Evolutionary conservation across 2,329 filamentous ascomycete species (phyloP).

Genomic region (Botryotinia calthae): DNA sequence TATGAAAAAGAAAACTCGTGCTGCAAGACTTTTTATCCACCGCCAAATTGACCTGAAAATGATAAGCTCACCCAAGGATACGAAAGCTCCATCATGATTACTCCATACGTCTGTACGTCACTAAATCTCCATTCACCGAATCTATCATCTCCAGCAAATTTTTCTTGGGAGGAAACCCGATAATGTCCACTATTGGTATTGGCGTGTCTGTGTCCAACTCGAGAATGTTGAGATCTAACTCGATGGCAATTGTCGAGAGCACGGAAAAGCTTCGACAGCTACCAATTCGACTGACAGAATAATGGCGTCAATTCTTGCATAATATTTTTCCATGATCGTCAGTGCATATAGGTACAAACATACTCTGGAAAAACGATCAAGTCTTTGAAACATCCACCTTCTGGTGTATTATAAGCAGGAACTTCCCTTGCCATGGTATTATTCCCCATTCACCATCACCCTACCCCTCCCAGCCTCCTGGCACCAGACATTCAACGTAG

Average conservation of each 20-base stretch:
- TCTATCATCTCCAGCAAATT: neutral
- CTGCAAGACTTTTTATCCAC: neutral
- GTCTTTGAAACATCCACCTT: neutral
- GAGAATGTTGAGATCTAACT: neutral
- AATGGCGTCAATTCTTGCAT: neutral
- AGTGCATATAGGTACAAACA: neutral
- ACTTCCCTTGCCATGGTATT: neutral
- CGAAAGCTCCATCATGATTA: neutral
- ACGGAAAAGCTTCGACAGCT: neutral
- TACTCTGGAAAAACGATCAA: neutral
- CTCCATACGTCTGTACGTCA: neutral
- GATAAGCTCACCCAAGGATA: neutral
- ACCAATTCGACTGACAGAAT: neutral
- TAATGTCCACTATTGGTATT: neutral
- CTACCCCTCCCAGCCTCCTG: neutral
- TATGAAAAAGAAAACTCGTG: neutral
- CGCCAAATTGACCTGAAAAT: neutral
- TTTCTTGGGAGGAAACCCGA: neutral
- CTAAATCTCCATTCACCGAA: neutral
- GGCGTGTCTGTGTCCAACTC: neutral
- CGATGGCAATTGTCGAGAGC: neutral
- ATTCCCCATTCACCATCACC: neutral
- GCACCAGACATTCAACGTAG: neutral
- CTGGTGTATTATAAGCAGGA: neutral
- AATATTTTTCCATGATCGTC: neutral